Percentiles rank a stretch among this genome's conserved stretches.
phyloP scores from a whole-genome alignment of 164 flowering plant genomes.

The Stephania yunnanensis region DNA sequence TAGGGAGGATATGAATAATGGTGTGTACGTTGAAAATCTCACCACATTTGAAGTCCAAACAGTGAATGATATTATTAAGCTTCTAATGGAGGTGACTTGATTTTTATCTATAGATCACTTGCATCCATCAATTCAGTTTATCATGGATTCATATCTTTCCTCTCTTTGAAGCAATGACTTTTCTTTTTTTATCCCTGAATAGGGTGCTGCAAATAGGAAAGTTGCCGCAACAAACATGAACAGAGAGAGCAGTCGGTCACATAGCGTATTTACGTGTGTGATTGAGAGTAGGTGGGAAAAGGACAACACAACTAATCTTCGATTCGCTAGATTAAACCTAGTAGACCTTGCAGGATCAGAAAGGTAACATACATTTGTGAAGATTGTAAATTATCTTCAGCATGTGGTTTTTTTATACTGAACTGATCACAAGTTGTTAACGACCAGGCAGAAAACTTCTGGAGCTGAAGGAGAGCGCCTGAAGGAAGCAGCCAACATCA shows the following conservation, averaged over 20 bases:
- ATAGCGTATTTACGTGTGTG: constrained; percentile 94
- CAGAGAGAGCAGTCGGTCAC: constrained; percentile 98
- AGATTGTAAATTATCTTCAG: background rate
- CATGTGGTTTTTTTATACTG: constrained; percentile 1
- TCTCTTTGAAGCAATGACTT: background rate
- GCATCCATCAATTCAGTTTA: background rate
- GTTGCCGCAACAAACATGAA: constrained; percentile 99
- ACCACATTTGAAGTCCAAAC: constrained; percentile 86
- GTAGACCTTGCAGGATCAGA: constrained; percentile 99
- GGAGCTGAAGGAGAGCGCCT: constrained; percentile 99
- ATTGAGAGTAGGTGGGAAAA: constrained; percentile 96
- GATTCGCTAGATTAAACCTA: constrained; percentile 88
- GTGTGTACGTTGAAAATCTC: constrained; percentile 94
- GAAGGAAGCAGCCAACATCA: constrained; percentile 95
- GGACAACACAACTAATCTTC: constrained; percentile 69
- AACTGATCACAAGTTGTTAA: constrained; percentile 9
- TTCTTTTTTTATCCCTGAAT: constrained; percentile 14
- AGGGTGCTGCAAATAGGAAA: constrained; percentile 96
- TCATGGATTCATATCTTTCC: background rate
- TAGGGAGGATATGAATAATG: constrained; percentile 82
- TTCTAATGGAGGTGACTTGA: constrained; percentile 59
- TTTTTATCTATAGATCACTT: constrained; percentile 1
- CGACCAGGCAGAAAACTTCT: constrained; percentile 85
- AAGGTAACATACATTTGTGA: constrained; percentile 41
- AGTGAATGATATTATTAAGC: constrained; percentile 72